A percentile compares a stretch with the other conserved stretches of the same genome.
These are phyloP conservation scores for Chalciporus piperatoides DNA, from an alignment of 1,284 basidiomycete genomes.

Conservation along the genomic window DNA sequence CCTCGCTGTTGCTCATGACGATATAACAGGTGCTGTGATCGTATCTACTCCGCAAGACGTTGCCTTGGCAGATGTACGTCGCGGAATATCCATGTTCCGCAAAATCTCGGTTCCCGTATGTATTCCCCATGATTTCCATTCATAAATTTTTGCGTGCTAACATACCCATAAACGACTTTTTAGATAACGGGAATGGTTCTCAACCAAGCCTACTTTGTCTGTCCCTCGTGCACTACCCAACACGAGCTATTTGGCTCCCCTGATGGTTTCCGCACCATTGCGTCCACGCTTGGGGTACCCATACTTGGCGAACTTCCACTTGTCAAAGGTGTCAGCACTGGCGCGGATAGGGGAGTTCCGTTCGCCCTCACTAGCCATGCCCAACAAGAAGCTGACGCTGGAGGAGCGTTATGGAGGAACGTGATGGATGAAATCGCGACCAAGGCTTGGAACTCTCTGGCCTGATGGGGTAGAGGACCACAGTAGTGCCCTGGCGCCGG, in stretches of 20 bases:
- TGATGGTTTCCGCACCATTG: conserved; percentile 61
- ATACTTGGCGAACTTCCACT: conserved; percentile 87
- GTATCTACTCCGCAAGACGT: conserved; percentile 97
- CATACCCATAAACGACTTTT: neutral
- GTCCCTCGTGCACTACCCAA: conserved; percentile 65
- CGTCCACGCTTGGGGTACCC: conserved; percentile 56
- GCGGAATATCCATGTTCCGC: conserved; percentile 91
- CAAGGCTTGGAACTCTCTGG: conserved; percentile 38
- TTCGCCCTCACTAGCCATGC: conserved; percentile 41
- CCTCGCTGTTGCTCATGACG: neutral
- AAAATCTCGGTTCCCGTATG: conserved; percentile 86
- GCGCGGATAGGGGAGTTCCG: conserved; percentile 73
- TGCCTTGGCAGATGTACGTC: conserved; percentile 87
- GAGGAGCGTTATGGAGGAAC: conserved; percentile 44
- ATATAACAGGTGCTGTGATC: conserved; percentile 66
- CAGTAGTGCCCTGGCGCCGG: no score
- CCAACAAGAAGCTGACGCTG: conserved; percentile 29
- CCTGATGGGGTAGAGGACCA: neutral
- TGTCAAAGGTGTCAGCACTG: conserved; percentile 70
- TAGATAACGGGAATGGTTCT: conserved; percentile 88
- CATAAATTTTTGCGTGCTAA: neutral
- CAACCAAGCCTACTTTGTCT: conserved; percentile 91
- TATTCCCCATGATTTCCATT: conserved; percentile 1
- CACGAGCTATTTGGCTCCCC: conserved; percentile 83
- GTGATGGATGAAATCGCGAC: conserved; percentile 44